Percentiles rank a stretch among this genome's conserved stretches.
phyloP scores from a whole-genome alignment of 2,329 filamentous ascomycete genomes.

The Ophiobolus disseminans region DNA sequence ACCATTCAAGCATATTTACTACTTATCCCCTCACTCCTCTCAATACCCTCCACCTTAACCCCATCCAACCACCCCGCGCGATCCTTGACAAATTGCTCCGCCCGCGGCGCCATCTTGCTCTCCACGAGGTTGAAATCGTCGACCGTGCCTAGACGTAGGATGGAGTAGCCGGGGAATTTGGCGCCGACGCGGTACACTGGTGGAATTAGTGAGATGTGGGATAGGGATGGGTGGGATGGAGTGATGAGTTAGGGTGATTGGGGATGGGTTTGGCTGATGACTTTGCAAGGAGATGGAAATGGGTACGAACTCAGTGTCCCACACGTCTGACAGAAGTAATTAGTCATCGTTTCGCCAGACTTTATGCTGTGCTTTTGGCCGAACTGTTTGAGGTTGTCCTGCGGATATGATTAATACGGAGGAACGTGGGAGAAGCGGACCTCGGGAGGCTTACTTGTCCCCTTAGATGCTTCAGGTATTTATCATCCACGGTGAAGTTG shows the following conservation, averaged over 20 bases:
- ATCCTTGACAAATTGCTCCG: slow-evolving; percentile 62
- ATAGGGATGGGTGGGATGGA: too few species aligned
- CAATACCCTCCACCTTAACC: slow-evolving; percentile 6
- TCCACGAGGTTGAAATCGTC: slow-evolving; percentile 67
- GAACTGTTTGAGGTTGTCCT: slow-evolving; percentile 58
- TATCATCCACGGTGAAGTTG: slow-evolving; percentile 60
- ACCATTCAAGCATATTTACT: too few species aligned
- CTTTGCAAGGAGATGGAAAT: background rate
- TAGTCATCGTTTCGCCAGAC: slow-evolving; percentile 58
- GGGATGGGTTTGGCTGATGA: too few species aligned
- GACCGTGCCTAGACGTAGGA: slow-evolving; percentile 66
- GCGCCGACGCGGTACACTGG: slow-evolving; percentile 64
- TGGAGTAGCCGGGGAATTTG: slow-evolving; percentile 54
- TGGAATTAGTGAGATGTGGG: too few species aligned
- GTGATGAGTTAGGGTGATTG: too few species aligned
- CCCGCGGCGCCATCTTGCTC: slow-evolving; percentile 61
- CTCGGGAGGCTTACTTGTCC: too few species aligned
- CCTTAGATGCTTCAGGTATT: slow-evolving; percentile 58
- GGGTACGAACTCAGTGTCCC: slow-evolving; percentile 57
- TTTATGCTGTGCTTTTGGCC: slow-evolving; percentile 40
- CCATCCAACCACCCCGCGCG: slow-evolving; percentile 57
- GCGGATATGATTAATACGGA: too few species aligned
- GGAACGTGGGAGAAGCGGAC: too few species aligned
- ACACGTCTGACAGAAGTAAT: slow-evolving; percentile 67
- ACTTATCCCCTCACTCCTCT: slow-evolving; percentile 5